phyloP scores from a whole-genome alignment of 257 asterid species.

The Schizonepeta tenuifolia region DNA sequence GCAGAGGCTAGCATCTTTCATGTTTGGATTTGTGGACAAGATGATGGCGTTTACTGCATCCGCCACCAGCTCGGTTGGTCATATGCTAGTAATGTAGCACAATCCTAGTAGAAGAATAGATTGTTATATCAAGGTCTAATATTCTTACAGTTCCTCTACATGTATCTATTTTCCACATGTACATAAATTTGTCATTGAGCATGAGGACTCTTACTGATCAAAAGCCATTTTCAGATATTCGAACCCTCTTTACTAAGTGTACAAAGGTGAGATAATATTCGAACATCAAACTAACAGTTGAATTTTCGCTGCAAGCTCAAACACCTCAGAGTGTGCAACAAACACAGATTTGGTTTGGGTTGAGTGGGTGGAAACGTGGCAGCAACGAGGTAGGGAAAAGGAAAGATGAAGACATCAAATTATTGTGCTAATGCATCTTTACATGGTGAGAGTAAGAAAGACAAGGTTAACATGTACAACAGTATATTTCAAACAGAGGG shows the following conservation, averaged over 20 bases:
- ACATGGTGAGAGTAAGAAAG: background rate
- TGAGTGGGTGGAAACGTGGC: background rate
- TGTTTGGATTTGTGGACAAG: conserved; percentile 65
- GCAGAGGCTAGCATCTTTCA: conserved; percentile 53
- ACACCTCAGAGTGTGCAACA: background rate
- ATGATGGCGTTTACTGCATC: conserved; percentile 85
- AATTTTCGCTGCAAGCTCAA: background rate
- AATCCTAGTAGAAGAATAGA: conserved; percentile 57
- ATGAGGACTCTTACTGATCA: background rate
- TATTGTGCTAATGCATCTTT: background rate
- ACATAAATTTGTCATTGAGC: background rate
- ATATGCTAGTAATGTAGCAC: conserved; percentile 89
- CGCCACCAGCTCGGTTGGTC: conserved; percentile 84
- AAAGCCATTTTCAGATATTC: background rate
- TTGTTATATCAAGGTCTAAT: background rate
- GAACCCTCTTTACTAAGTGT: background rate
- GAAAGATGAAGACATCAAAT: background rate
- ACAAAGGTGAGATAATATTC: background rate
- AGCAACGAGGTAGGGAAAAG: background rate
- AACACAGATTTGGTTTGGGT: background rate
- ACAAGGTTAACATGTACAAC: background rate
- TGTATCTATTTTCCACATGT: background rate
- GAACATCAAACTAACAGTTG: background rate
- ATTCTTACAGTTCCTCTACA: background rate
- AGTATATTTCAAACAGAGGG: background rate